Percentiles rank a stretch among this genome's conserved stretches.
These are phyloP conservation scores for Proliferodiscus dingleyae DNA, from an alignment of 2,329 filamentous ascomycete genomes.

Conservation along the genomic window DNA sequence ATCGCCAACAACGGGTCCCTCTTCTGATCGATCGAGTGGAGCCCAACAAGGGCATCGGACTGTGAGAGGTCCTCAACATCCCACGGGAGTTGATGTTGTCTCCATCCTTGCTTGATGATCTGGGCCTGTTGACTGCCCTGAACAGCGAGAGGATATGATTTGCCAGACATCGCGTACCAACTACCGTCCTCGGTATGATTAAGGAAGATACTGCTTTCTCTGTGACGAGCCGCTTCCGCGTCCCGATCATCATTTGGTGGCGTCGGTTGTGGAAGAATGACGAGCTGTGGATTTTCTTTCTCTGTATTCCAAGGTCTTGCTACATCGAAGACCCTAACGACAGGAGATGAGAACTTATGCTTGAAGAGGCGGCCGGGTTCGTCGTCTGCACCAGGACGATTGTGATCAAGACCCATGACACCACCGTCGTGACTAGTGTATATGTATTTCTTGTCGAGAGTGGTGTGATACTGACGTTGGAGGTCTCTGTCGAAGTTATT, in stretches of 20 bases:
- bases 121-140: slow-evolving; percentile 51
- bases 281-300: slow-evolving; percentile 65
- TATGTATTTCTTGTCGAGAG: slow-evolving; percentile 84
- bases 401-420: slow-evolving; percentile 73
- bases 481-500: slow-evolving; percentile 90
- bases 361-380: slow-evolving; percentile 48
- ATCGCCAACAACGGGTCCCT: slow-evolving; percentile 42
- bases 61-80: slow-evolving; percentile 41
- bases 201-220: slow-evolving; percentile 69
- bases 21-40: slow-evolving; percentile 56
- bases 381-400: slow-evolving; percentile 29
- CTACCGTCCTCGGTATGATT: slow-evolving; percentile 82
- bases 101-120: slow-evolving; percentile 52
- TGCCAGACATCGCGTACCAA: slow-evolving; percentile 92
- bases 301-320: slow-evolving; percentile 67
- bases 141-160: slow-evolving; percentile 78
- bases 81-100: slow-evolving; percentile 36
- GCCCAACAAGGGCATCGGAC: slow-evolving; percentile 62
- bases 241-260: slow-evolving; percentile 50
- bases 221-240: slow-evolving; percentile 45
- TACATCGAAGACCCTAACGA: slow-evolving; percentile 85
- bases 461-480: slow-evolving; percentile 71
- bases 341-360: slow-evolving; percentile 68
- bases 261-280: slow-evolving; percentile 80
- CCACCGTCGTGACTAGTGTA: slow-evolving; percentile 82